Evolutionary conservation across 2,329 filamentous ascomycete genomes (phyloP).

Genomic region (Xylariaceae sp.): DNA sequence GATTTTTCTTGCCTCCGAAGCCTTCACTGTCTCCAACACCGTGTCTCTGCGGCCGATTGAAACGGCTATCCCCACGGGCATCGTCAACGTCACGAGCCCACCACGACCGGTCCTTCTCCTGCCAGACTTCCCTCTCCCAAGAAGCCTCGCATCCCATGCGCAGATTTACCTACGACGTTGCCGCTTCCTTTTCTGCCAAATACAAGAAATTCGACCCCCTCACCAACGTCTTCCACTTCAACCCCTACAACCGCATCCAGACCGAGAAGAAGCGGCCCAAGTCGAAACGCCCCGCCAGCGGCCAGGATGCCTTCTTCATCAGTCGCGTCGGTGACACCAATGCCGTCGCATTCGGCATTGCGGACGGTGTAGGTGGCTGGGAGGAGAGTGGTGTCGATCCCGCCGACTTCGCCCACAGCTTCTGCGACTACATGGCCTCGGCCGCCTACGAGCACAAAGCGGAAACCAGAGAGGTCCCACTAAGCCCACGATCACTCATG

Average conservation of each 20-base stretch:
- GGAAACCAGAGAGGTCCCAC: slow-evolving; percentile 28
- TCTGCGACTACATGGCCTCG: slow-evolving; percentile 90
- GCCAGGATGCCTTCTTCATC: slow-evolving; percentile 96
- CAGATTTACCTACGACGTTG: slow-evolving; percentile 63
- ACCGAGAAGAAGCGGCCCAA: slow-evolving; percentile 50
- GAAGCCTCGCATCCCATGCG: slow-evolving; percentile 19
- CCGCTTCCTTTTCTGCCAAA: slow-evolving; percentile 73
- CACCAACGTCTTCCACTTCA: slow-evolving; percentile 70
- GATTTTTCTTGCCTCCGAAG: slow-evolving; percentile 15
- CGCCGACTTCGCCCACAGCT: slow-evolving; percentile 87
- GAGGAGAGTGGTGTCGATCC: slow-evolving; percentile 88
- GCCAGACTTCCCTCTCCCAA: slow-evolving; percentile 21
- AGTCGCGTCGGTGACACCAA: slow-evolving; percentile 69
- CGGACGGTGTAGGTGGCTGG: slow-evolving; percentile 96
- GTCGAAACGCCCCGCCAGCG: slow-evolving; percentile 67
- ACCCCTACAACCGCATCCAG: slow-evolving; percentile 58
- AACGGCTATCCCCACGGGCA: slow-evolving; percentile 6
- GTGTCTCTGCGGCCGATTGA: slow-evolving; percentile 16
- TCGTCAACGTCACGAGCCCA: slow-evolving; percentile 10
- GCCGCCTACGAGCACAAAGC: slow-evolving; percentile 58
- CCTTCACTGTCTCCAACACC: slow-evolving; percentile 16
- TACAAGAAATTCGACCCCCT: slow-evolving; percentile 62
- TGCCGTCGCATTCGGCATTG: slow-evolving; percentile 78
- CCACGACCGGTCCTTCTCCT: slow-evolving; percentile 21
- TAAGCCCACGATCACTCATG: slow-evolving; percentile 68